Evolutionary conservation across 495 filamentous ascomycete genomes (phyloP).

Genomic region (Darksidea phi): DNA sequence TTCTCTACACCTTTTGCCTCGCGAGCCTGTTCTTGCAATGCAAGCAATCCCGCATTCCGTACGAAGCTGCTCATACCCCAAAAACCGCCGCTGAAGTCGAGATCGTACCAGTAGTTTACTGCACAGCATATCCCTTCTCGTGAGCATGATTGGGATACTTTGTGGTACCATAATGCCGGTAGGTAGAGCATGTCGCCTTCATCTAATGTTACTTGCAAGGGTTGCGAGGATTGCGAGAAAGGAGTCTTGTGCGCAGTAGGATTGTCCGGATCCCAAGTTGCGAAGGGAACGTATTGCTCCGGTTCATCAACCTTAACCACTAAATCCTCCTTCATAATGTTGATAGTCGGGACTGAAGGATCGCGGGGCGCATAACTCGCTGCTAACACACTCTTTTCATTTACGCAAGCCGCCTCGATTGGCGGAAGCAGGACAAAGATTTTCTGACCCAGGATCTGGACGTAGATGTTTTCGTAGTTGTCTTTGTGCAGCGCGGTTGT

Average conservation of each 20-base stretch:
- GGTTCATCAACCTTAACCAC: constrained; percentile 43
- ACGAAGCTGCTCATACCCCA: constrained; percentile 32
- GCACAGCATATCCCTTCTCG: constrained; percentile 67
- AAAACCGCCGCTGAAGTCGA: constrained; percentile 40
- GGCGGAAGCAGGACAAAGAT: constrained; percentile 70
- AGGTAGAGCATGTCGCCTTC: constrained; percentile 81
- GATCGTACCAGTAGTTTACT: constrained; percentile 73
- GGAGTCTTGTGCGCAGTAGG: constrained; percentile 49
- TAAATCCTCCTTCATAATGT: constrained; percentile 37
- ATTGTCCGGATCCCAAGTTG: constrained; percentile 68
- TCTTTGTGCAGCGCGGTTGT: constrained; percentile 71
- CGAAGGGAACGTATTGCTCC: constrained; percentile 55
- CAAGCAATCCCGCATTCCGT: constrained; percentile 23
- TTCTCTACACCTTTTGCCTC: background rate
- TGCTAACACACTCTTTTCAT: constrained; percentile 53
- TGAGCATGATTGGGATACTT: constrained; percentile 65
- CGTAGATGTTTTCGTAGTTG: constrained; percentile 80
- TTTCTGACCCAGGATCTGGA: constrained; percentile 66
- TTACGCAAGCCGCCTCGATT: constrained; percentile 59
- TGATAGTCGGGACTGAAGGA: too few species aligned
- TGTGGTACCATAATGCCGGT: constrained; percentile 73
- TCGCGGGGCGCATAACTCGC: constrained; percentile 52
- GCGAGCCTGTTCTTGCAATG: background rate
- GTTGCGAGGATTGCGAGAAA: constrained; percentile 56
- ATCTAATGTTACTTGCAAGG: constrained; percentile 59